phyloP scores from a whole-genome alignment of 805 yeast species.

The Candida multigemmis region DNA sequence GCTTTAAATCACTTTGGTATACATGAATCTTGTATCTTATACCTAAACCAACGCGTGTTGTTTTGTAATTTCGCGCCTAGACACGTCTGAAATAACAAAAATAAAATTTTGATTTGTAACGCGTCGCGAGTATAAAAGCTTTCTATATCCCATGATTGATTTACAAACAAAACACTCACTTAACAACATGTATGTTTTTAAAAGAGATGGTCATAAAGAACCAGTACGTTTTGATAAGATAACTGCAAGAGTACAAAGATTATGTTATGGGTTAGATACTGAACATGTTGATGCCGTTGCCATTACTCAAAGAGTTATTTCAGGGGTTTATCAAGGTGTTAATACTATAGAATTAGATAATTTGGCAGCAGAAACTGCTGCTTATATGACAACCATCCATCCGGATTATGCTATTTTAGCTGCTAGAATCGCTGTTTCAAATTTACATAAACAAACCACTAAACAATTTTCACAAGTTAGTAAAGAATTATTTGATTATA shows the following conservation, averaged over 20 bases:
- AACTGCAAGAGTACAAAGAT: slow-evolving; percentile 84
- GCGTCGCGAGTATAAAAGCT: no score
- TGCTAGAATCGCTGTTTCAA: slow-evolving; percentile 91
- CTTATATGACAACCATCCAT: slow-evolving; percentile 93
- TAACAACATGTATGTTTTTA: slow-evolving; percentile 65
- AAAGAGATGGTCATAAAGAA: slow-evolving; percentile 92
- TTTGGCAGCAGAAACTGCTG: slow-evolving; percentile 92
- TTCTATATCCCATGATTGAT: no score
- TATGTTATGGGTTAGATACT: slow-evolving; percentile 90
- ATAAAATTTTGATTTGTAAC: no score
- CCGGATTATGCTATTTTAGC: slow-evolving; percentile 97
- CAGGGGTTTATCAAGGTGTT: slow-evolving; percentile 97
- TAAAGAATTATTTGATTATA: slow-evolving; percentile 62
- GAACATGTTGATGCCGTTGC: slow-evolving; percentile 91
- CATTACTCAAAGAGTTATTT: slow-evolving; percentile 89
- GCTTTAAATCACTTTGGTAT: no score
- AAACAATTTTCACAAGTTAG: slow-evolving; percentile 76
- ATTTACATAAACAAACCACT: slow-evolving; percentile 89
- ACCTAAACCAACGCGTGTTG: no score
- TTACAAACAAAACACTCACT: slow-evolving; percentile 2
- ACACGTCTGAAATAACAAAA: no score
- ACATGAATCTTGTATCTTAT: no score
- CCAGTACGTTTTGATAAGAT: slow-evolving; percentile 94
- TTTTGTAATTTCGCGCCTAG: no score
- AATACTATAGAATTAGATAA: slow-evolving; percentile 70